These are phyloP conservation scores for Xylaria multiplex DNA, from an alignment of 2,329 filamentous ascomycete genomes.

Conservation along the genomic window DNA sequence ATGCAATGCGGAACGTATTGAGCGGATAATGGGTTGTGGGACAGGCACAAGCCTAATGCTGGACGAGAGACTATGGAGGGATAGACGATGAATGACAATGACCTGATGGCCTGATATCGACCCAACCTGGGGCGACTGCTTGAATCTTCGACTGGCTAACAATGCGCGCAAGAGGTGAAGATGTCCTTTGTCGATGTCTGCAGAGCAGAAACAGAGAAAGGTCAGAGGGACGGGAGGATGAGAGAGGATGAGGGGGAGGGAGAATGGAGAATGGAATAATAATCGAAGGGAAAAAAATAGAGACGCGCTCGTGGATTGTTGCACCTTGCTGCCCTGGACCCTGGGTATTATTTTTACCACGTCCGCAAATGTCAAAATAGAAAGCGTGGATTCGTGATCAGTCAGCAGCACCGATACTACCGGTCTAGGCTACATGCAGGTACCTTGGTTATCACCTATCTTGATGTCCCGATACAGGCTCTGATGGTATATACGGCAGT, in stretches of 20 bases:
- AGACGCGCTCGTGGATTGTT: conserved; percentile 12
- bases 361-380: neutral
- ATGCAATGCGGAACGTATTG: neutral
- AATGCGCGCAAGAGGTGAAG: neutral
- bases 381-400: too few relatives aligned
- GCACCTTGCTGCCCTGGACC: neutral
- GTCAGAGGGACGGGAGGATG: neutral
- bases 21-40: neutral
- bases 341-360: neutral
- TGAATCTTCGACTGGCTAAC: neutral
- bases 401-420: neutral
- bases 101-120: conserved; percentile 15
- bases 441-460: neutral
- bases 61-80: too few relatives aligned
- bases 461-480: too few relatives aligned
- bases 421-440: neutral
- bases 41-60: neutral
- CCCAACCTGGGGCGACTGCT: conserved; percentile 3
- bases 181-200: conserved; percentile 27
- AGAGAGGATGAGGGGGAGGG: neutral
- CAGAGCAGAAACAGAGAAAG: conserved; percentile 9
- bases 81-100: too few relatives aligned
- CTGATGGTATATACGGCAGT: too few relatives aligned
- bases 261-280: neutral
- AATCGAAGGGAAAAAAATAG: conserved; percentile 13